Evolutionary conservation across 2,329 filamentous ascomycete species (phyloP), one percentile per base, ranked within the genome.

Genomic region (Xylaria sp.): DNA sequence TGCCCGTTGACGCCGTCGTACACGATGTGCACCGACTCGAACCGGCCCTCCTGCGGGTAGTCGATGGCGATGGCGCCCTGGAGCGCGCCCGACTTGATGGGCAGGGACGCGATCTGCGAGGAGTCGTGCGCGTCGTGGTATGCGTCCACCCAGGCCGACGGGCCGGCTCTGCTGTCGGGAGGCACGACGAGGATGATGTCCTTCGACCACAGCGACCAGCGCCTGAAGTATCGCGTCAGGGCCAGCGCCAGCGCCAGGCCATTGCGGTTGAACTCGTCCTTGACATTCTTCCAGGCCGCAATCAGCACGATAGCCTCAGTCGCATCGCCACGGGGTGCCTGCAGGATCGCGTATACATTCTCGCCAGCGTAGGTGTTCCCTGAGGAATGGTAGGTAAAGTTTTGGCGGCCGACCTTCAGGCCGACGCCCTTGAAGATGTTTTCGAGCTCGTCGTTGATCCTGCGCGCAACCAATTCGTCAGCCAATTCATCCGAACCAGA

Each of bases 121-220:
- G 88, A 80, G 61, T 89, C 81, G 67, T 97, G 92, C 18, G 90
- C 88, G 71, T 96, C 91, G 72, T 99, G 94, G 72, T 99, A 99
- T 1, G 94, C 94, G 68, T 97, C 92, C 7, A 97, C 91, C 94
- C 94, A 99, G 20, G 94, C 94, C 70, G 97, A 92, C 0, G 92
- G 91, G 1, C 93, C 94, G 9, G 90, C 89, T 54, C 87, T 89
- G 71, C 91, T 96, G 73, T 99, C 94, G 0, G 90, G 88, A 0
- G 94, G 87, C 43, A 99, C 82, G 5, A 99, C 75, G 63, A 99
- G 86, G 54, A 99, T 93, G 63, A 99, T 96, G 71, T 99, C 94
- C 74, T 99, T 99, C 54, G 92, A 97, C 94, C 94, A 99, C 22
- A 99, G 81, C 48, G 92, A 97, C 94, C 94, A 99, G 63, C 89